Conservation (phyloP, 495 filamentous ascomycete species). For the Podospora didyma region DNA sequence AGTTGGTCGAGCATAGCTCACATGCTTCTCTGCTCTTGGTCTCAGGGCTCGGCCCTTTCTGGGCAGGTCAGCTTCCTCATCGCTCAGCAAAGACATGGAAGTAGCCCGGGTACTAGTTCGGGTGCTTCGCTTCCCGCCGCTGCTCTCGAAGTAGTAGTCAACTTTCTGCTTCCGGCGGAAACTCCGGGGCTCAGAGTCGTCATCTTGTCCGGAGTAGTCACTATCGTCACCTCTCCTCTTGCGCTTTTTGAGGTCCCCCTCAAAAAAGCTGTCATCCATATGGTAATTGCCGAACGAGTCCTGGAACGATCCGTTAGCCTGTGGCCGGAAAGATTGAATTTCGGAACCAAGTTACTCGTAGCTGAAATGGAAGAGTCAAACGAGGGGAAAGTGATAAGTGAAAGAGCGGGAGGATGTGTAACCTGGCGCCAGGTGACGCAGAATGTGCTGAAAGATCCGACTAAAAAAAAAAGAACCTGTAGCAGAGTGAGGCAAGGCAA, state of each 20-base stretch:
- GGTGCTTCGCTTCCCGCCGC: slow-evolving; percentile 13
- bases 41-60: slow-evolving; percentile 1
- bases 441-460: too few relatives aligned
- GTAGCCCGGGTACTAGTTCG: slow-evolving; percentile 20
- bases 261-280: not conserved
- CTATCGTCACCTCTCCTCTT: slow-evolving; percentile 17
- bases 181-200: slow-evolving; percentile 1
- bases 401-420: too few relatives aligned
- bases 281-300: slow-evolving; percentile 3
- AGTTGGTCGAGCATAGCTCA: not conserved
- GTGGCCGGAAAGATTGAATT: not conserved
- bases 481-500: too few relatives aligned
- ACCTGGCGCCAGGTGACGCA: too few relatives aligned
- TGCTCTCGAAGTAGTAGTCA: slow-evolving; percentile 1
- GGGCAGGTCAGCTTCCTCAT: slow-evolving; percentile 7
- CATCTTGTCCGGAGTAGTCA: slow-evolving; percentile 22
- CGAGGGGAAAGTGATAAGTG: too few relatives aligned
- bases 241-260: slow-evolving; percentile 14
- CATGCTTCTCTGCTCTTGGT: slow-evolving; percentile 1
- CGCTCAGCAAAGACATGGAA: slow-evolving; percentile 16
- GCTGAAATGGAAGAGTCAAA: too few relatives aligned
- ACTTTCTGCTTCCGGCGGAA: slow-evolving; percentile 3
- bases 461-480: too few relatives aligned
- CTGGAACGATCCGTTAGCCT: not conserved
- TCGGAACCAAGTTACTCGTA: not conserved